Evolutionary conservation across 2,329 filamentous ascomycete species (phyloP).

Genomic region (Cladophialophora bantiana): DNA sequence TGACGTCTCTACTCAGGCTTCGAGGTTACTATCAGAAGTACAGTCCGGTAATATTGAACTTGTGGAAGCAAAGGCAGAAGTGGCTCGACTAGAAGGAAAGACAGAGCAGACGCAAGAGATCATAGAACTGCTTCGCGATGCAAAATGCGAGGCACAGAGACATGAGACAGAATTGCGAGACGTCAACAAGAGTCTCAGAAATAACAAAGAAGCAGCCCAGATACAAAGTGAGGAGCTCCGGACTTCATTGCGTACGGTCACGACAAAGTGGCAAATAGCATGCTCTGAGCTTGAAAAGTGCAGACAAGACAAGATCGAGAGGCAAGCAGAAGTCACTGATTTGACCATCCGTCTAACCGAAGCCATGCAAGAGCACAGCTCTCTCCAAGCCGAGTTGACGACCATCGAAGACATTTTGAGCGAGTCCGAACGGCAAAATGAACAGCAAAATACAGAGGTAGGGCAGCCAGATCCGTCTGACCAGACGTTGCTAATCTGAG

Average conservation of each 20-base stretch:
- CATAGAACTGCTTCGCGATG: constrained; percentile 17
- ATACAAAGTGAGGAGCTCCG: constrained; percentile 7
- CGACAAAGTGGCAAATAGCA: constrained; percentile 22
- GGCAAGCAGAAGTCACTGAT: constrained; percentile 1
- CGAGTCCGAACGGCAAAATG: background rate
- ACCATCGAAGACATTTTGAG: constrained; percentile 1
- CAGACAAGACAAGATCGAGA: constrained; percentile 16
- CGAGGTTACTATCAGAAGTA: constrained; percentile 6
- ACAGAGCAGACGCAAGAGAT: constrained; percentile 9
- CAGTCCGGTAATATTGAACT: constrained; percentile 11
- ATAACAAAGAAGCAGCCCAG: constrained; percentile 9
- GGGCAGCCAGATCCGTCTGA: background rate
- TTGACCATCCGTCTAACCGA: constrained; percentile 6
- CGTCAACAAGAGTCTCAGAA: constrained; percentile 4
- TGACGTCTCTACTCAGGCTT: constrained; percentile 3
- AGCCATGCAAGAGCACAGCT: constrained; percentile 1
- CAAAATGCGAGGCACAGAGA: constrained; percentile 12
- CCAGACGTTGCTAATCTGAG: constrained; percentile 12
- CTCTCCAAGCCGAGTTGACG: constrained; percentile 14
- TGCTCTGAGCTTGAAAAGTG: constrained; percentile 19
- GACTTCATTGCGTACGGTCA: constrained; percentile 3
- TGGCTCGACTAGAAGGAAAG: constrained; percentile 14
- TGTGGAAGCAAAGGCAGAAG: constrained; percentile 13
- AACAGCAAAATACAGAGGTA: constrained; percentile 17
- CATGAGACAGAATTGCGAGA: background rate